Percentiles rank a stretch among this genome's conserved stretches.
phyloP scores from a whole-genome alignment of 768 basidiomycete species.

The Stropharia rugosoannulata region DNA sequence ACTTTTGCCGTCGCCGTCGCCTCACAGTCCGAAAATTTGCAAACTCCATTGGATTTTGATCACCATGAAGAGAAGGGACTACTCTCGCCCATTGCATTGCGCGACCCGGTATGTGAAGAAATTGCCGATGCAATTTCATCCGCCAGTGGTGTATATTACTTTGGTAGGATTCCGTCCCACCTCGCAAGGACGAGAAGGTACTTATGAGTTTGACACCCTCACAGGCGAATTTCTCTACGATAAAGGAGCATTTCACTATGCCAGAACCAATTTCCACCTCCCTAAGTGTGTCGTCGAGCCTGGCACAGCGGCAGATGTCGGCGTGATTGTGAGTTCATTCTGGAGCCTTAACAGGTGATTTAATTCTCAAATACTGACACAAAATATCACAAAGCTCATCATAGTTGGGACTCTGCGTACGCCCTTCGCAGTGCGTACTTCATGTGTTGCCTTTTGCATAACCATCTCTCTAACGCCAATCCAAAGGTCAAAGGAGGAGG shows the following conservation, averaged over 20 bases:
- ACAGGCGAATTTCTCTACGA: slow-evolving; percentile 30
- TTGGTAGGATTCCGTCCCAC: neutral
- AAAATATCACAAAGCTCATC: slow-evolving; percentile 34
- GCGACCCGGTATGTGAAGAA: neutral
- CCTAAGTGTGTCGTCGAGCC: slow-evolving; percentile 60
- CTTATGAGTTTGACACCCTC: neutral
- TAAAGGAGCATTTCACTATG: slow-evolving; percentile 51
- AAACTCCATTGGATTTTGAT: too few species aligned
- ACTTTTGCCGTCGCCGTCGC: too few species aligned
- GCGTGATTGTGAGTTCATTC: slow-evolving; percentile 35
- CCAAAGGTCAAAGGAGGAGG: slow-evolving; percentile 61
- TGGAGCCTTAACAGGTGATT: neutral
- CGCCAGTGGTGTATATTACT: neutral
- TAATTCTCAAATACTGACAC: neutral
- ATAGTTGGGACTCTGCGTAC: slow-evolving; percentile 43
- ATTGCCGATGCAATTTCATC: neutral
- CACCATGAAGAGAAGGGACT: too few species aligned
- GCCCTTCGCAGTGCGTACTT: slow-evolving; percentile 47
- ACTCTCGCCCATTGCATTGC: neutral
- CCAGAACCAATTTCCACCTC: slow-evolving; percentile 42
- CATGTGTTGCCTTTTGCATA: neutral
- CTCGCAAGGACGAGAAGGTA: neutral
- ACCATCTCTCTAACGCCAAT: neutral
- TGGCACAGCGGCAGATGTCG: slow-evolving; percentile 50
- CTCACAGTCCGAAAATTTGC: too few species aligned